Percentiles rank a stretch among this genome's conserved stretches.
Conservation (phyloP, 352 stramenopile genomes). For the Phytopythium sindhum region DNA sequence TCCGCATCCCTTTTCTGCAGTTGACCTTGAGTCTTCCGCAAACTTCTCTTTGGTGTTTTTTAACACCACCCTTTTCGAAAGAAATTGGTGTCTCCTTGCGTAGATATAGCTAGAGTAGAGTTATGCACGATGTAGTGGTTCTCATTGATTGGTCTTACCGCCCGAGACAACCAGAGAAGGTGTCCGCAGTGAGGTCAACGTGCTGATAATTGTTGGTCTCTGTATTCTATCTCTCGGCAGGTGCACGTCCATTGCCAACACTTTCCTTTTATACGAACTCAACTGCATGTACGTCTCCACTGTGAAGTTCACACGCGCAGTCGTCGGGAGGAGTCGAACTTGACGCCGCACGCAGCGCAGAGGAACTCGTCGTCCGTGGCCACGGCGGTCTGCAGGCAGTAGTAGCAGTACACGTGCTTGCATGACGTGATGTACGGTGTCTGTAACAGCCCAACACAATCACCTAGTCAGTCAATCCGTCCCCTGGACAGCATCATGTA, state of each 20-base stretch:
- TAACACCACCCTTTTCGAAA: slow-evolving; percentile 74
- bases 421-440: slow-evolving; percentile 88
- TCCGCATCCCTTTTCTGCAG: not conserved
- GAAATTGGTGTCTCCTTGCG: slow-evolving; percentile 18
- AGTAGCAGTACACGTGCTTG: slow-evolving; percentile 87
- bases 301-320: slow-evolving; percentile 25
- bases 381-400: slow-evolving; percentile 77
- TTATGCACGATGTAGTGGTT: too few species aligned
- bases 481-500: not conserved
- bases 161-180: too few species aligned
- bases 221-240: too few species aligned
- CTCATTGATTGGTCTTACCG: too few species aligned
- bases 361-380: slow-evolving; percentile 62
- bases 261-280: too few species aligned
- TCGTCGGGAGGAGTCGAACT: slow-evolving; percentile 65
- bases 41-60: slow-evolving; percentile 74
- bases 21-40: slow-evolving; percentile 4
- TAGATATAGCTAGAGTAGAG: slow-evolving; percentile 2
- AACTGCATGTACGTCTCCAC: too few species aligned
- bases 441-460: slow-evolving; percentile 20
- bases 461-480: not conserved
- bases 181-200: too few species aligned
- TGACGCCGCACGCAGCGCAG: slow-evolving; percentile 58
- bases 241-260: too few species aligned
- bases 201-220: too few species aligned